Percentiles rank a stretch among this genome's conserved stretches.
Evolutionary conservation across 768 basidiomycete genomes (phyloP).

Genomic region (Boletus rex-veris): DNA sequence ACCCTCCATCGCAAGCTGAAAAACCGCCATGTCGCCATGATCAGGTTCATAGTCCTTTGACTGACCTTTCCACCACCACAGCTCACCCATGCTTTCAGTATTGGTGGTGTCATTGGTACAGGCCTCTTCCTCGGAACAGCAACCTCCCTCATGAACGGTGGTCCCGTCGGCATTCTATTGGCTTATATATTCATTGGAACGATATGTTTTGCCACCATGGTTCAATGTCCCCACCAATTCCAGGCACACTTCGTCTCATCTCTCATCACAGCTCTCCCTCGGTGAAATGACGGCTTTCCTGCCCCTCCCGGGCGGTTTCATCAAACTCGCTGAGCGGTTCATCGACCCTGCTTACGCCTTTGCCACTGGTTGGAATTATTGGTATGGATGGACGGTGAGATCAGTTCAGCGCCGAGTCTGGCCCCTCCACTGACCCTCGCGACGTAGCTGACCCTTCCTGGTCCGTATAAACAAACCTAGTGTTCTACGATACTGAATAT

Average conservation of each 20-base stretch:
- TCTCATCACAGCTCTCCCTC: conserved; percentile 25
- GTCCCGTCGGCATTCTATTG: conserved; percentile 46
- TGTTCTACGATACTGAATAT: conserved; percentile 1
- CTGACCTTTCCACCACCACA: background rate
- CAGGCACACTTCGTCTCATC: background rate
- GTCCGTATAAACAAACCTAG: conserved; percentile 7
- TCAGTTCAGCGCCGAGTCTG: background rate
- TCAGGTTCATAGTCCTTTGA: conserved; percentile 19
- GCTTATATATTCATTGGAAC: conserved; percentile 38
- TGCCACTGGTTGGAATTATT: conserved; percentile 42
- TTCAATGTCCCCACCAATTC: background rate
- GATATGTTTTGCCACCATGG: conserved; percentile 40
- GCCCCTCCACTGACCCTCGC: background rate
- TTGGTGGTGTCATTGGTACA: conserved; percentile 42
- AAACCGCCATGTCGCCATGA: conserved; percentile 36
- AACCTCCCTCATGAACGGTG: conserved; percentile 37
- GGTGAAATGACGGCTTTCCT: conserved; percentile 48
- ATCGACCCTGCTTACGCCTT: conserved; percentile 45
- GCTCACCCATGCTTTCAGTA: conserved; percentile 12
- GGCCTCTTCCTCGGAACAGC: conserved; percentile 36
- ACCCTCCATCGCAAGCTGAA: conserved; percentile 29
- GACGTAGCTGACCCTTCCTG: conserved; percentile 24
- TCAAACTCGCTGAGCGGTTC: conserved; percentile 46
- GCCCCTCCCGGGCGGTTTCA: conserved; percentile 45
- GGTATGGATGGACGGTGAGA: conserved; percentile 37